Percentiles rank a stretch among this genome's conserved stretches.
phyloP scores from a whole-genome alignment of 1,284 basidiomycete genomes.

The Porodaedalea pini region DNA sequence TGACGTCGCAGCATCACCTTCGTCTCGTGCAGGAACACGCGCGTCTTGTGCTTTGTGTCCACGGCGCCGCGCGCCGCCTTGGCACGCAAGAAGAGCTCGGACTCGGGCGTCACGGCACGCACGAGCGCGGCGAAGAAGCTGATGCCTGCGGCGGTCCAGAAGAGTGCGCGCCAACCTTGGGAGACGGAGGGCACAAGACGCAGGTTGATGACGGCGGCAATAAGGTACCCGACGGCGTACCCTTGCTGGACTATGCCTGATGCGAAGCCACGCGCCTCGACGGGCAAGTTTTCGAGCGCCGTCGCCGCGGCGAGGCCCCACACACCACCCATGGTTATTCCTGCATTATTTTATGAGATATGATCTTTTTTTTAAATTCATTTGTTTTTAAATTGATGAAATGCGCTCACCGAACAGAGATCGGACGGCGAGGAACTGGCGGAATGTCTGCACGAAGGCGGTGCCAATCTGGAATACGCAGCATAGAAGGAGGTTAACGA shows the following conservation, averaged over 20 bases:
- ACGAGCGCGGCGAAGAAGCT: slow-evolving; percentile 73
- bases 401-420: slow-evolving; percentile 60
- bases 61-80: slow-evolving; percentile 42
- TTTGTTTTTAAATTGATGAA: neutral
- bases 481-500: slow-evolving; percentile 71
- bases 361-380: neutral
- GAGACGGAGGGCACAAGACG: slow-evolving; percentile 55
- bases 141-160: slow-evolving; percentile 71
- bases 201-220: slow-evolving; percentile 72
- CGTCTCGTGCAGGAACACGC: slow-evolving; percentile 71
- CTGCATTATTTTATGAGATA: neutral
- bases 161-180: slow-evolving; percentile 58
- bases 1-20: slow-evolving; percentile 77
- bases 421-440: slow-evolving; percentile 67
- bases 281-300: slow-evolving; percentile 87
- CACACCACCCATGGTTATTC: slow-evolving; percentile 81
- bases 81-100: slow-evolving; percentile 67
- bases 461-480: slow-evolving; percentile 76
- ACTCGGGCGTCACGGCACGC: slow-evolving; percentile 77
- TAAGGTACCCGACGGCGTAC: slow-evolving; percentile 49
- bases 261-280: slow-evolving; percentile 81
- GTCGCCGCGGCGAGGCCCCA: slow-evolving; percentile 78
- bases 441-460: slow-evolving; percentile 67
- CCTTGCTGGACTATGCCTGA: slow-evolving; percentile 79
- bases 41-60: slow-evolving; percentile 54